Evolutionary conservation across 2,329 filamentous ascomycete species (phyloP), one percentile per base, ranked within the genome.

Genomic region (Cercospora sesami): DNA sequence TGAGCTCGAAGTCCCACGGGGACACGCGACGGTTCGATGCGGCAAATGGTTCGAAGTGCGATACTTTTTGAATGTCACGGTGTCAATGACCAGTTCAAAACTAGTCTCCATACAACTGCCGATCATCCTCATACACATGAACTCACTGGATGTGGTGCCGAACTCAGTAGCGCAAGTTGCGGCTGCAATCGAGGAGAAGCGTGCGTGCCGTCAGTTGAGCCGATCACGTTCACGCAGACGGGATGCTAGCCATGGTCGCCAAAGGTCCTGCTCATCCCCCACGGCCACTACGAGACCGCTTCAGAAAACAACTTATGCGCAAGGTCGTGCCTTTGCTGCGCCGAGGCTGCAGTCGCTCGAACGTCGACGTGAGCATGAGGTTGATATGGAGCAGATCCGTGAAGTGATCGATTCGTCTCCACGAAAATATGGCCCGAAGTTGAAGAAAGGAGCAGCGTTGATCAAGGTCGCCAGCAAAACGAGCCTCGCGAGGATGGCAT

Each of bases 11-110:
- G 73, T 85, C 1, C 83, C 84, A n/a, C 78, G 83, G 60, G 82
- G 83, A 7, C 81, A 85, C 73, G 83, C 80, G 2, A 85, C 83
- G 2, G 81, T 85, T 3, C 82, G 83, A 60, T 84, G 83, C 72
- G 84, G 84, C 21, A 84, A 86, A 74, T 86, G 83, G 73, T 86
- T 87, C 66, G 85, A 86, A 76, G 83, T 86, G 16, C 81, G 84
- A 21, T 86, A 84, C 72, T 86, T 86, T 66, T 76, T 86, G 23
- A 86, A 85, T 66, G 78, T 86, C 18, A 78, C 82, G 21, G 79
- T 83, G n/a, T 78, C 79, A 55, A 79, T 80, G 26, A 77, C 80
- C 14, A 81, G 82, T 70, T 81, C 80, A 65, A 86, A 83, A 73
- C 73, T 82, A n/a, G 80, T 86, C 21, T 81, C 81, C 8, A 81